Conservation (phyloP, 148 eudicot genomes). For the Heliosperma pusillum region DNA sequence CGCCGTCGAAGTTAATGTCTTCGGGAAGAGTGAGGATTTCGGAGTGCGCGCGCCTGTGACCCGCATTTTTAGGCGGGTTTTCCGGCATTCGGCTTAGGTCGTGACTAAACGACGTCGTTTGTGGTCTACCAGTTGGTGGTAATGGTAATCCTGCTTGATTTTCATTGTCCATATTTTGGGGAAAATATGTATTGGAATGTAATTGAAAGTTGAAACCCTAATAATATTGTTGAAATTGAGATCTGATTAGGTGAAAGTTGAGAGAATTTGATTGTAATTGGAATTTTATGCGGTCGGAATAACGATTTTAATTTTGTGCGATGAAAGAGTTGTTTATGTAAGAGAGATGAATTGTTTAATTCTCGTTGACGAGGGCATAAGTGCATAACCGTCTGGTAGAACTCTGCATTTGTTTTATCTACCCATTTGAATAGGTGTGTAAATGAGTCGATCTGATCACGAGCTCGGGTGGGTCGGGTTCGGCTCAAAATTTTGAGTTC, state of each 20-base stretch:
- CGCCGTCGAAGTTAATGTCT: conserved; percentile 89
- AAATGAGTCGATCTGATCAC: no score
- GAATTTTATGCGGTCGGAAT: no score
- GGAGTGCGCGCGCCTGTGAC: conserved; percentile 92
- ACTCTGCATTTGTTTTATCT: no score
- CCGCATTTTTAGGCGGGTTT: conserved; percentile 60
- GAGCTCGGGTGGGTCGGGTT: no score
- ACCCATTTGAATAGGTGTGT: no score
- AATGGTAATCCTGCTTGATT: conserved; percentile 20
- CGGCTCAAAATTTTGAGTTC: no score
- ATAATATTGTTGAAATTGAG: background rate
- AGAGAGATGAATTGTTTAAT: no score
- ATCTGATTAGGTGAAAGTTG: background rate
- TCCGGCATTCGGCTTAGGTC: conserved; percentile 94
- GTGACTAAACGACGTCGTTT: conserved; percentile 43
- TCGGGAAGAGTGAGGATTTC: conserved; percentile 92
- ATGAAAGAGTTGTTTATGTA: no score
- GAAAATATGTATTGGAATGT: background rate
- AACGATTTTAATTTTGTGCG: no score
- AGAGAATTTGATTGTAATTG: no score
- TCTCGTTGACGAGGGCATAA: no score
- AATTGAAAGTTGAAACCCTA: background rate
- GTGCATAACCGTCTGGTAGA: no score
- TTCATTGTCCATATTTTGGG: background rate
- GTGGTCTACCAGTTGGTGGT: conserved; percentile 5